Evolutionary conservation across 1,139 yeast species (phyloP).

Genomic region (Hyphopichia pseudoburtonii): DNA sequence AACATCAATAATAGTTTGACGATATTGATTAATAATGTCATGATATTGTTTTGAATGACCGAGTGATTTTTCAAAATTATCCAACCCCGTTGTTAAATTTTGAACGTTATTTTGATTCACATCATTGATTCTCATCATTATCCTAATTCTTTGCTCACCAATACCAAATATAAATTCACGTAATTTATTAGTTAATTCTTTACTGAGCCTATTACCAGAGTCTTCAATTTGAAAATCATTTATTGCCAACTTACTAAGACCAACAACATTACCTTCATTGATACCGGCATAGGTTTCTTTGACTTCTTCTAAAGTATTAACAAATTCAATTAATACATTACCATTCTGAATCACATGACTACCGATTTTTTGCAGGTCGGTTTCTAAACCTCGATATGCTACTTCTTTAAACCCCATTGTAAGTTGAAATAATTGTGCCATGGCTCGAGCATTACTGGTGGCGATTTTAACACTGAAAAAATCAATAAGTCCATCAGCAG

Average conservation of each 20-base stretch:
- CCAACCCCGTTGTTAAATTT: not conserved
- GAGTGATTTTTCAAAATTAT: not conserved
- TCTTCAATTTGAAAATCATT: too few relatives aligned
- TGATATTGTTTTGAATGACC: not conserved
- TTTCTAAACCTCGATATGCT: slow-evolving; percentile 69
- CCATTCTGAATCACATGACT: slow-evolving; percentile 66
- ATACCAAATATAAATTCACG: not conserved
- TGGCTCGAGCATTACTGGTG: slow-evolving; percentile 63
- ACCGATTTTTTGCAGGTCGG: slow-evolving; percentile 55
- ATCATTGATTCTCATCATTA: not conserved
- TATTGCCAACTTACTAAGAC: too few relatives aligned
- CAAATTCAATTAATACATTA: slow-evolving; percentile 50
- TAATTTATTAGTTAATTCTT: not conserved
- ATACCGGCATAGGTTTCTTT: not conserved
- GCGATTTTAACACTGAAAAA: slow-evolving; percentile 34
- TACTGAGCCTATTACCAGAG: too few relatives aligned
- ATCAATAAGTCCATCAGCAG: slow-evolving; percentile 31
- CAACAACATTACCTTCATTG: too few relatives aligned
- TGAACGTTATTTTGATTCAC: not conserved
- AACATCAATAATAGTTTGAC: not conserved
- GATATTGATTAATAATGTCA: not conserved
- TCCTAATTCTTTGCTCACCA: not conserved
- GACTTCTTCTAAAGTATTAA: slow-evolving; percentile 23
- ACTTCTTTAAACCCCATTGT: slow-evolving; percentile 63
- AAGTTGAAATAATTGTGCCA: slow-evolving; percentile 53